phyloP scores from a whole-genome alignment of 495 filamentous ascomycete species.

The Podospora pseudopauciseta region DNA sequence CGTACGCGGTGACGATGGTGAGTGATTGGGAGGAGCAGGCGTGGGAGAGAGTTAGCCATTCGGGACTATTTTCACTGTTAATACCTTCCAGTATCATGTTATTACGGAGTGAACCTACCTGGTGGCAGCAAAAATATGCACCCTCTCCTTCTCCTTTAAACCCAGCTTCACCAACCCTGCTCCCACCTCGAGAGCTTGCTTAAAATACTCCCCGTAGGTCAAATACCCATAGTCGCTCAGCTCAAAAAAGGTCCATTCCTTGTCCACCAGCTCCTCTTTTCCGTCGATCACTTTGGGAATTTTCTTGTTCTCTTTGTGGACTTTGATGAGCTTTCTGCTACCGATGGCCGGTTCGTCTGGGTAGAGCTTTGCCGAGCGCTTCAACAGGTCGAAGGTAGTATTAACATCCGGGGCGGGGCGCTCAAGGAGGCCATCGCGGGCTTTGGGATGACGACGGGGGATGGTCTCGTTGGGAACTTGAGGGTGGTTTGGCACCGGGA shows the following conservation, averaged over 20 bases:
- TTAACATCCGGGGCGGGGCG: conserved; percentile 50
- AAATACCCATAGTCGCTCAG: conserved; percentile 56
- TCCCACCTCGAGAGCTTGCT: conserved; percentile 49
- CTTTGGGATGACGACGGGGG: conserved; percentile 55
- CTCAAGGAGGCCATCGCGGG: conserved; percentile 49
- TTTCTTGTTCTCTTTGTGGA: conserved; percentile 61
- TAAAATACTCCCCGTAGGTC: conserved; percentile 61
- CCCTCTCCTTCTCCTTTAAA: conserved; percentile 42
- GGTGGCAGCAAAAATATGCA: conserved; percentile 62
- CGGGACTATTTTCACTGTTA: conserved; percentile 32
- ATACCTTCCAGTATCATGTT: not conserved
- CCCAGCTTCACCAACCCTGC: conserved; percentile 57
- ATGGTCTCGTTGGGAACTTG: conserved; percentile 60
- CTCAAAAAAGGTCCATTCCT: conserved; percentile 67
- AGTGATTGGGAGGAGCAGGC: conserved; percentile 83
- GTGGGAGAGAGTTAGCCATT: conserved; percentile 57
- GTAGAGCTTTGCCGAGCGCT: conserved; percentile 49
- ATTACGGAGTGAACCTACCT: conserved; percentile 31
- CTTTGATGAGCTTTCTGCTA: conserved; percentile 53
- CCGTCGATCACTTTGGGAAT: conserved; percentile 66
- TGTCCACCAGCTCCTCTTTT: conserved; percentile 56
- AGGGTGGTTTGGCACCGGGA: conserved; percentile 48
- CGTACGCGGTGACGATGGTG: conserved; percentile 92
- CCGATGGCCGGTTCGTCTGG: conserved; percentile 57
- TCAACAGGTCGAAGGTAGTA: conserved; percentile 59